Evolutionary conservation across 345 rosid species (phyloP).

Genomic region (Eucalyptus polybractea): DNA sequence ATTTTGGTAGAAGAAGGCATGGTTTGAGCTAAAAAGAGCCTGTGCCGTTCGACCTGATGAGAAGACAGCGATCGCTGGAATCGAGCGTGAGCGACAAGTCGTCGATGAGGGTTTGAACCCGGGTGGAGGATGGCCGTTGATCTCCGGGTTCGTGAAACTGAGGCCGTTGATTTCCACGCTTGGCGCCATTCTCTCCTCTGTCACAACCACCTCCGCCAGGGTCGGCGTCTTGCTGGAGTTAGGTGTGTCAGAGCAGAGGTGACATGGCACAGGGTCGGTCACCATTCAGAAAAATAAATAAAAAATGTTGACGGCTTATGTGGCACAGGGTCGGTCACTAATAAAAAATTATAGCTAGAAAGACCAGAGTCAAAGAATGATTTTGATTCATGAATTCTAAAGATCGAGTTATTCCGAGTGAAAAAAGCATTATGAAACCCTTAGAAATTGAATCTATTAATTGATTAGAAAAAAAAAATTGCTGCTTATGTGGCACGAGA

Average conservation of each 20-base stretch:
- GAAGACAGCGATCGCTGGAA: conserved; percentile 72
- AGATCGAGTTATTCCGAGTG: too few species aligned
- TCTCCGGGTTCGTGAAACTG: conserved; percentile 82
- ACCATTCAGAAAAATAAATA: not conserved
- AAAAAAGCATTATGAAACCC: too few species aligned
- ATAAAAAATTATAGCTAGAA: not conserved
- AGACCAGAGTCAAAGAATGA: not conserved
- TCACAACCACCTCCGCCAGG: conserved; percentile 17
- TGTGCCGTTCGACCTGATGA: conserved; percentile 94
- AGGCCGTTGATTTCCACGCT: conserved; percentile 64
- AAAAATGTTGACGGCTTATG: not conserved
- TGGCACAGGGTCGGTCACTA: not conserved
- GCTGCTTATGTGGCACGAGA: not conserved
- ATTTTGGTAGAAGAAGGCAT: not conserved
- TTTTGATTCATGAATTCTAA: not conserved
- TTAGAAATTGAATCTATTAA: too few species aligned
- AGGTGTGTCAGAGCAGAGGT: not conserved
- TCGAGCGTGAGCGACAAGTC: conserved; percentile 48
- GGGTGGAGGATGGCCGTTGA: conserved; percentile 86
- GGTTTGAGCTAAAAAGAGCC: conserved; percentile 16
- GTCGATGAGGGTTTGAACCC: conserved; percentile 66
- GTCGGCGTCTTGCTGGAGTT: conserved; percentile 2
- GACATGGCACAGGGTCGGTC: not conserved
- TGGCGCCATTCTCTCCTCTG: conserved; percentile 11
- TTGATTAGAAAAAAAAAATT: not conserved